Conservation (phyloP, 108 stramenopile species). For the Discostella pseudostelligera region DNA sequence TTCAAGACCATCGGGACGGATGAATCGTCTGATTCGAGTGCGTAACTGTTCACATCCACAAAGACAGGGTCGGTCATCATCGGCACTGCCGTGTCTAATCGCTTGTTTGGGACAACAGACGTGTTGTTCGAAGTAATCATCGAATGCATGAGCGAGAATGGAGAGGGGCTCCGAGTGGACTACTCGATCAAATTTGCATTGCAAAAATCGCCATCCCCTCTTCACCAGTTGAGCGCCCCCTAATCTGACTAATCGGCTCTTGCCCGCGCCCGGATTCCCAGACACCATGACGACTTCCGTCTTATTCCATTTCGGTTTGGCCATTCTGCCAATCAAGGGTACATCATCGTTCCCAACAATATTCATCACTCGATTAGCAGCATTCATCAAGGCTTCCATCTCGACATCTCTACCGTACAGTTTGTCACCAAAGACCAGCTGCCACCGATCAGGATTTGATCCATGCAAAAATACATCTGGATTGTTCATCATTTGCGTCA, state of each 20-base stretch:
- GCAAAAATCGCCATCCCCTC: slow-evolving; percentile 17
- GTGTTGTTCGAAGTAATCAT: slow-evolving; percentile 9
- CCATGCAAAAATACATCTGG: slow-evolving; percentile 20
- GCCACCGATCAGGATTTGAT: slow-evolving; percentile 1
- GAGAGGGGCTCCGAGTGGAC: slow-evolving; percentile 7
- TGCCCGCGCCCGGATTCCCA: slow-evolving; percentile 60
- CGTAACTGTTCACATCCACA: slow-evolving; percentile 1
- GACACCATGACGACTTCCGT: slow-evolving; percentile 28
- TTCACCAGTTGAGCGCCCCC: neutral
- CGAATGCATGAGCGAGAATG: slow-evolving; percentile 13
- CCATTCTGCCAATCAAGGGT: slow-evolving; percentile 6
- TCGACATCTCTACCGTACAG: slow-evolving; percentile 21
- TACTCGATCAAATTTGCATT: slow-evolving; percentile 23
- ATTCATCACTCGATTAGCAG: slow-evolving; percentile 5
- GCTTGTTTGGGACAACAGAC: neutral
- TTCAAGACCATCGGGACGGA: no score
- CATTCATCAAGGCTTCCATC: slow-evolving; percentile 11
- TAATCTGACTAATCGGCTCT: slow-evolving; percentile 44
- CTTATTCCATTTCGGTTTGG: neutral
- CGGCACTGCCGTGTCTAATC: neutral
- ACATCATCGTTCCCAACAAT: neutral
- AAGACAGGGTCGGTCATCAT: neutral
- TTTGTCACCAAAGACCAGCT: slow-evolving; percentile 15
- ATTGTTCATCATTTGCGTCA: slow-evolving; percentile 22
- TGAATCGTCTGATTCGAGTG: no score